These are phyloP conservation scores for Coemansia sp. DNA, from an alignment of 192 early-diverging fungal species.

Conservation along the genomic window DNA sequence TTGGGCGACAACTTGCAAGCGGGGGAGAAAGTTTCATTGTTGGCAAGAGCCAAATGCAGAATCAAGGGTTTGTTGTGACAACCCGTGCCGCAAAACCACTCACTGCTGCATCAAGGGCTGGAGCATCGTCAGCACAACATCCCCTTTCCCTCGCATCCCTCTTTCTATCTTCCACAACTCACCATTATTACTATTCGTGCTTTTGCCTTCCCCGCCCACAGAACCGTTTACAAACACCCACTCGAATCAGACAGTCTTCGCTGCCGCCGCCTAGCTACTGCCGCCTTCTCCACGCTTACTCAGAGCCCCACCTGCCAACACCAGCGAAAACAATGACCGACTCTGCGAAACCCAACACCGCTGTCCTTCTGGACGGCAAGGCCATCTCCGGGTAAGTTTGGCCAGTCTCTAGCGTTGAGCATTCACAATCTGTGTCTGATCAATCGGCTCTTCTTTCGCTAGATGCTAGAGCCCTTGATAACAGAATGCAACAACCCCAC, in stretches of 20 bases:
- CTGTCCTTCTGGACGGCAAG: slow-evolving; percentile 36
- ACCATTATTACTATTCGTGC: background rate
- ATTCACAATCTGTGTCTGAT: too few species aligned
- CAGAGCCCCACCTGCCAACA: background rate
- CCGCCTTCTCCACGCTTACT: slow-evolving; percentile 9
- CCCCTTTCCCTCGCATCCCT: slow-evolving; percentile 1
- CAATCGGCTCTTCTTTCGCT: too few species aligned
- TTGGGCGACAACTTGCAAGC: too few species aligned
- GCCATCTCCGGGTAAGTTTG: slow-evolving; percentile 35
- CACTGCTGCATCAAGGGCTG: background rate
- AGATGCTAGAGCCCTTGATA: background rate
- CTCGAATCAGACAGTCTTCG: background rate
- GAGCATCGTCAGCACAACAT: background rate
- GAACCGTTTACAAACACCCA: background rate
- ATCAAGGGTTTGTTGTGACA: background rate
- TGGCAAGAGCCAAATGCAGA: background rate
- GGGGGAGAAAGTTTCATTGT: too few species aligned
- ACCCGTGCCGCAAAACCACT: background rate
- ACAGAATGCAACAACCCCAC: background rate
- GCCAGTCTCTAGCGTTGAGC: too few species aligned
- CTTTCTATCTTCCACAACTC: background rate
- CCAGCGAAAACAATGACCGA: slow-evolving; percentile 16
- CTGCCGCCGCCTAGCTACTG: background rate
- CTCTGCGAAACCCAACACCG: slow-evolving; percentile 6
- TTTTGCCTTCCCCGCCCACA: background rate